phyloP scores from a whole-genome alignment of 257 asterid species.

The Solanum lignicaule region DNA sequence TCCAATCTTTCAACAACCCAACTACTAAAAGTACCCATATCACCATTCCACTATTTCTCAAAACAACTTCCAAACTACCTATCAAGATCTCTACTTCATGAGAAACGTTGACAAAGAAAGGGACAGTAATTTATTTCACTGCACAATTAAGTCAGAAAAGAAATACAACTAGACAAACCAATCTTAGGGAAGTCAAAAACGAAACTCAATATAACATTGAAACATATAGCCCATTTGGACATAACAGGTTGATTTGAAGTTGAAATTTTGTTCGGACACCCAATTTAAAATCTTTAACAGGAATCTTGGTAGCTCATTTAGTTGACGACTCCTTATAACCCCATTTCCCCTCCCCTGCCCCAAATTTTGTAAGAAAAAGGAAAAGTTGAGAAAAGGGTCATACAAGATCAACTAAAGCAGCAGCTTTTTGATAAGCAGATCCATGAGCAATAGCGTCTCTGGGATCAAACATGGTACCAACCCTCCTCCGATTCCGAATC shows the following conservation, averaged over 20 bases:
- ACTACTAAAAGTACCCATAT: neutral
- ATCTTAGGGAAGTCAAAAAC: neutral
- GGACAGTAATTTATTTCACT: neutral
- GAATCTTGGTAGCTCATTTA: neutral
- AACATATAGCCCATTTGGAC: no score
- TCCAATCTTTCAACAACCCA: neutral
- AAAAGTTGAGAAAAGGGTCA: neutral
- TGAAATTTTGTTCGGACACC: neutral
- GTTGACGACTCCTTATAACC: neutral
- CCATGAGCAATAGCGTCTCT: conserved; percentile 73
- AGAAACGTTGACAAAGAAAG: neutral
- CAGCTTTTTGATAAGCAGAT: conserved; percentile 73
- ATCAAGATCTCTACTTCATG: neutral
- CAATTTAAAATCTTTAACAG: neutral
- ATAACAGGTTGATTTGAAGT: neutral
- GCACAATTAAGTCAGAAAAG: neutral
- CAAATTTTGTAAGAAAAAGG: neutral
- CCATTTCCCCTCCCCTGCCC: neutral
- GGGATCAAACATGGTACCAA: conserved; percentile 23
- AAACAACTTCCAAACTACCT: neutral
- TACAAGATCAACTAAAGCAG: conserved; percentile 97
- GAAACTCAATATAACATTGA: neutral
- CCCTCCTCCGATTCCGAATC: conserved; percentile 10
- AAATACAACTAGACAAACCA: neutral
- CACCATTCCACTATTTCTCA: neutral